Evolutionary conservation across 306 rosid species (phyloP), one percentile per base, ranked within the genome.

Genomic region (Dalbergia oliveri): DNA sequence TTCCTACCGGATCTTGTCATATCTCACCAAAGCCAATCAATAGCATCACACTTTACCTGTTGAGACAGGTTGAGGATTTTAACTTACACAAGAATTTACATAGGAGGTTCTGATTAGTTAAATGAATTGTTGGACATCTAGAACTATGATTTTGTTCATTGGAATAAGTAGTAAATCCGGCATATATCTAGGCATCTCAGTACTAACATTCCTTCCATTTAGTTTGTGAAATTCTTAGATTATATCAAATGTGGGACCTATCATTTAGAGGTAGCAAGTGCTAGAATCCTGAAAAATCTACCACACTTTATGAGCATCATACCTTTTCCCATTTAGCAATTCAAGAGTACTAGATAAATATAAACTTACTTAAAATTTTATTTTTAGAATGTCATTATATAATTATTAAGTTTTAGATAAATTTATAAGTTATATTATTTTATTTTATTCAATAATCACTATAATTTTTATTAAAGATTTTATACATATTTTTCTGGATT

Each of bases 61-160:
- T 11, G 11, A 10, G 59, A 23, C 8, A 31, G 11, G 33, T 74
- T 34, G 7, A 11, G 35, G 72, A 43, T 12, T 44, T 57, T 8
- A 18, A 31, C 9, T 57, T 44, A 26, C 63, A 41, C 8, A 8
- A 19, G 50, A 41, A 41, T 60, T 71, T 54, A 8, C 66, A 66
- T 1, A 19, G 31, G 33, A 53, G 54, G 50, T 8, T 51, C 21
- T 37, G 4, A 43, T 43, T 14, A 45, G 60, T 35, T 26, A 64
- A 19, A 43, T 54, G 5, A 66, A 75, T 26, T 63, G 49, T 8
- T 18, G 65, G 66, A 58, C 77, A 58, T 35, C 72, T n/a, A 75
- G 58, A 81, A 67, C 77, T 47, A 59, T 49, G 68, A 76, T 61
- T 39, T 60, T 76, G 31, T 69, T 13, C 73, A 49, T 61, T 76